Base-by-base conservation (phyloP, 2,329 filamentous ascomycete species). In the Diaporthe sp. region DNA sequence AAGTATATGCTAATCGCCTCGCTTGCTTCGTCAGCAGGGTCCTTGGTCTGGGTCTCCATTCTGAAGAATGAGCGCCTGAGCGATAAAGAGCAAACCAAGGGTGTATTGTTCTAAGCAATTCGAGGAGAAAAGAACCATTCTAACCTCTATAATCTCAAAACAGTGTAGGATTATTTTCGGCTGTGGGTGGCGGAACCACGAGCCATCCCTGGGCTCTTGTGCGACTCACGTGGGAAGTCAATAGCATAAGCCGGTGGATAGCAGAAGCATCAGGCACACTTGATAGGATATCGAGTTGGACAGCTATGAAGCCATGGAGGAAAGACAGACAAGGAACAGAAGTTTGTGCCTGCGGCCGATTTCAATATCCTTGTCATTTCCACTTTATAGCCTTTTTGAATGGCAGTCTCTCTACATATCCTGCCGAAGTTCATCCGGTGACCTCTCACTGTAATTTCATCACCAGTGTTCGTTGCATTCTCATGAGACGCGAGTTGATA, bases 1-100 rank as follows among this genome's bases (percentile, higher is more conserved):
- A 70, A 70, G 30, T 56, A 56, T n/a, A 56, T 70, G 68, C 53
- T 70, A 17, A 61, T 70, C 15, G 68, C 68, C 15, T 70, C 68
- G 25, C 68, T 70, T 56, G 51, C 32, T n/a, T 44, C 68, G 12
- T 39, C 55, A 12, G 68, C 51, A 32, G 68, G 51, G 5, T 61
- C 68, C 17, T 17, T 61, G 19, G 51, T 70, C 35, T 70, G 68
- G 68, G 68, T 70, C 7, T 50, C 55, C 9, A 70, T 70, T 17
- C 35, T 70, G 35, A 70, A 70, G 10, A 70, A 70, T 4, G 51
- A 61, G 27, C 68, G 51, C 5, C 35, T 70, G 51, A 70, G 68
- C 4, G 68, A 70, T 32, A 70, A 61, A n/a, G 27, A 70, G 42
- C 68, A 70, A 22, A 70, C 68, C 5, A 70, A 70, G 17, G 68